Base-by-base conservation (phyloP, 2,329 filamentous ascomycete genomes). In the Pyricularia sp. region DNA sequence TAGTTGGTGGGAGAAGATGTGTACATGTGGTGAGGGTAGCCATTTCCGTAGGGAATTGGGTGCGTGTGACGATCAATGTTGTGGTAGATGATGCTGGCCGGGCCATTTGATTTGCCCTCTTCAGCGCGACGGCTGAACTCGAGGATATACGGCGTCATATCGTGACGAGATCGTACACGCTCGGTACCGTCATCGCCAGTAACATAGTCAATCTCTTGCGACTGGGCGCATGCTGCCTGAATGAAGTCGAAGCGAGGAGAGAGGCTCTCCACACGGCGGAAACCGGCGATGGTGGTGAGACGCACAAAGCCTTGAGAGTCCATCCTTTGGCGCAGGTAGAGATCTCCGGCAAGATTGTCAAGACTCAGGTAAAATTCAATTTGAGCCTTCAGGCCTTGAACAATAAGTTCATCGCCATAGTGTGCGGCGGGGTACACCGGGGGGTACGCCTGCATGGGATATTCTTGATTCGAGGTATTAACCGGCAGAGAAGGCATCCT, bases 311-410 rank as follows among this genome's bases (percentile, higher is more conserved):
- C 95, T 78, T 98, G 92, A 0, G 91, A 92, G 77, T 99, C 94
- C 95, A 99, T 98, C 74, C 94, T 90, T 75, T 88, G 89, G 69
- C 95, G 90, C 70, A 99, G 84, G 79, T 89, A 98, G 75, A 92
- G 85, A 76, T 99, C 95, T 80, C 97, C 97, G 84, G 92, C 92
- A 66, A 98, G 85, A 77, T 99, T 99, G 75, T 97, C 92, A 31
- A 97, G 86, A 0, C 94, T 98, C 80, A 99, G 97, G 80, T 99
- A 99, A 82, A 97, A 99, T 75, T 97, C 93, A 55, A 93, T 86
- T 76, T 85, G 81, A 72, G 77, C 77, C 68, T 80, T 83, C 66
- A 87, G 77, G 65, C 83, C 77, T 3, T 78, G 73, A 55, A 83
- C 68, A 58, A 79, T 68, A 9, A 64, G 33, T 23, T 64, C 55